Base-by-base conservation (phyloP, 176 grass and related monocot genomes). In the Tillandsia fasciculata region DNA sequence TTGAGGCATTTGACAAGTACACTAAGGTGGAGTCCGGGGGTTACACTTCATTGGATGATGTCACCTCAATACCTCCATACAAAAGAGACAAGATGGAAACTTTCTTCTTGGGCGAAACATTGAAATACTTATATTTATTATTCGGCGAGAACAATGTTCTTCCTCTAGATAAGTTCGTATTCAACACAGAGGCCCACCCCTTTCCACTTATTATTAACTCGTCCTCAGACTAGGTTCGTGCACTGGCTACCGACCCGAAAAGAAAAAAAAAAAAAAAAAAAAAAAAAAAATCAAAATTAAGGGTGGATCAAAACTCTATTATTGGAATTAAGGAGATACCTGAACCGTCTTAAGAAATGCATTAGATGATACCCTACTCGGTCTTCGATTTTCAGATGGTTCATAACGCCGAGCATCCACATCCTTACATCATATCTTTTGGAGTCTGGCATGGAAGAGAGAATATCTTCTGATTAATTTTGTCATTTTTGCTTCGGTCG, bases 31-130 rank as follows among this genome's bases (percentile, higher is more conserved):
- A 92, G 77, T 92, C 94, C 42, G 94, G 94, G 64, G 89, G 89
- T 72, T 97, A 97, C 83, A 70, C 84, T 13, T 92, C 89, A 26
- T 75, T 97, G 71, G 84, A 92, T 87, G 94, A 92, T 87, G 94
- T 97, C 54, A 97, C 94, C 10, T 78, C 77, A 28, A 53, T 92
- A 49, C 94, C 94, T 50, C 94, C 94, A 64, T 81, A 26, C 51
- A 92, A 57, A 64, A 92, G 94, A 80, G 94, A 97, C 75, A 97
- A 97, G 72, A 97, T 97, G 94, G 94, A 97, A 72, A 92, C 94
- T 77, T 97, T 95, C 70, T 88, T 88, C 64, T 75, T 88, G 29
- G 86, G 86, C 52, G 94, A 97, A 76, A 97, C 89, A 63, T 76
- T 97, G 67, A 97, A 97, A 64, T 97, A 97, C 63, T 79, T 97